Evolutionary conservation across 1,139 yeast genomes (phyloP), one percentile per base, ranked within the genome.

Genomic region (Suhomyces bolitotheri): DNA sequence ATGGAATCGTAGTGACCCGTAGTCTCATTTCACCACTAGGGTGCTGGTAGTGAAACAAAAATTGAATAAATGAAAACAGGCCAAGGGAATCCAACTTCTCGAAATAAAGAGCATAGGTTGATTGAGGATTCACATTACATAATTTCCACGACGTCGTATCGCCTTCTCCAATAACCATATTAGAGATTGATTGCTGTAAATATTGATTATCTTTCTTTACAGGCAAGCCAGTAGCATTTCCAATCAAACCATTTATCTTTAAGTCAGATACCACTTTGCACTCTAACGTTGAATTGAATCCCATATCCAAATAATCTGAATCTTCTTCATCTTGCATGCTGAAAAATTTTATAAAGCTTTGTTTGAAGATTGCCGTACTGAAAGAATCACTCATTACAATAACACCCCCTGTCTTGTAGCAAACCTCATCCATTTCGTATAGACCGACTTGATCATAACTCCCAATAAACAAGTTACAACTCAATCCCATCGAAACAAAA

Each of bases 31-130:
- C 69, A 37, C 74, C 78, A 37, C 62, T 63, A 7, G 74, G 65
- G 46, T 71, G 78, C 56, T 86, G 94, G 56, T 87, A 88, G 53
- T 81, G 84, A 38, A 89, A 82, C 40, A 85, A 66, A 53, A 76
- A 85, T 58, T 88, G 96, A 16, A 87, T 62, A 22, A 71, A 66
- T 2, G 73, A 69, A 24, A 64, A 45, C 15, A 47, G 48, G 13
- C 49, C 47, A 4, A 51, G 33, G 1, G 69, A 68, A 38, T 72
- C 76, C 19, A 65, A 52, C 36, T 77, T 67, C 27, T 80, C 86
- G 50, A 78, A 77, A 48, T 71, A 75, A 4, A 80, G 41, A 0
- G 76, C 80, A 58, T 74, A 80, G 0, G 85, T 66, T 1, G 82
- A 76, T 46, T 76, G 80, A 1, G 80, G 74, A 37, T 72, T 65